Percentiles rank a stretch among this genome's conserved stretches.
Evolutionary conservation across 495 filamentous ascomycete species (phyloP).

Genomic region (Podospora comata): DNA sequence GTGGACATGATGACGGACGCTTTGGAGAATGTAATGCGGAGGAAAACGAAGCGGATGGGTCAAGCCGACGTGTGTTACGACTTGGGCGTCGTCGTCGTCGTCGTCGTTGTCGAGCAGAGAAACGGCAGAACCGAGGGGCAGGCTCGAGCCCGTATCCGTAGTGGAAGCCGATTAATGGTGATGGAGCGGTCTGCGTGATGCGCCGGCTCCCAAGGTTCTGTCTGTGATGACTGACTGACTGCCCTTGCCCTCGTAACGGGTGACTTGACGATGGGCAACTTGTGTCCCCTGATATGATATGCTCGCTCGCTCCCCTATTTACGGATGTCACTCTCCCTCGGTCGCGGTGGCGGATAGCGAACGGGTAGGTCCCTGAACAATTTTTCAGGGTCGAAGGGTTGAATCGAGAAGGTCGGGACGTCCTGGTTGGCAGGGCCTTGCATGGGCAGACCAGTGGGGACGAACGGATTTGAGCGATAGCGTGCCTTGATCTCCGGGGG

Average conservation of each 20-base stretch:
- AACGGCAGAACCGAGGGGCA: not conserved
- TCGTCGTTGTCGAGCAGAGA: not conserved
- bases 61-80: too few relatives aligned
- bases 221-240: not conserved
- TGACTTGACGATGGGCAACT: not conserved
- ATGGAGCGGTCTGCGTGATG: not conserved
- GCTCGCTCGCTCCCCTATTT: slow-evolving; percentile 8
- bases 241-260: not conserved
- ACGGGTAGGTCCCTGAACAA: slow-evolving; percentile 9
- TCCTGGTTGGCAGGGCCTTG: not conserved
- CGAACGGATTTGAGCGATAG: slow-evolving; percentile 5
- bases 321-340: slow-evolving; percentile 2
- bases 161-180: not conserved
- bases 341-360: slow-evolving; percentile 7
- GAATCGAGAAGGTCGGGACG: slow-evolving; percentile 8
- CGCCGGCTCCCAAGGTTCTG: slow-evolving; percentile 1
- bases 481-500: not conserved
- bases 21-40: not conserved
- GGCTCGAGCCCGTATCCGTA: not conserved
- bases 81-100: too few relatives aligned
- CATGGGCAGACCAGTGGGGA: slow-evolving; percentile 11
- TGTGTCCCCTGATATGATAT: not conserved
- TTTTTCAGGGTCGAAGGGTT: not conserved
- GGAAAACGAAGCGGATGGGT: not conserved
- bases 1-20: slow-evolving; percentile 1